Evolutionary conservation across 345 rosid species (phyloP).

Genomic region (Leavenworthia alabamica): DNA sequence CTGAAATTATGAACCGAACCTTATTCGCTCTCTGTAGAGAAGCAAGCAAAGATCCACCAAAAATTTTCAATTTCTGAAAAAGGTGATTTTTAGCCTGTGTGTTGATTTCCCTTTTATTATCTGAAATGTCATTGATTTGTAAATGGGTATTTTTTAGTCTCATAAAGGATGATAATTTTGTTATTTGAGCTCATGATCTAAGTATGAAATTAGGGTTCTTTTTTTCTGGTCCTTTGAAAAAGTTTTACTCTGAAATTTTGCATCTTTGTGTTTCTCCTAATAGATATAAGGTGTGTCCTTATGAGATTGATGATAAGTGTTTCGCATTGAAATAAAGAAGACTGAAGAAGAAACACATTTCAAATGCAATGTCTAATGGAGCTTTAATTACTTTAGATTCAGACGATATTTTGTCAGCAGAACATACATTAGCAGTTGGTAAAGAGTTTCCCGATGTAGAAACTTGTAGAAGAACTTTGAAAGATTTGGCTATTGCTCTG

Average conservation of each 20-base stretch:
- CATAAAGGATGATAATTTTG: not conserved
- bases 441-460: conserved; percentile 97
- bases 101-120: not conserved
- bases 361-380: conserved; percentile 43
- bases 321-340: conserved; percentile 6
- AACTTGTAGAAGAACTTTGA: conserved; percentile 89
- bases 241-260: not conserved
- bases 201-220: conserved; percentile 8
- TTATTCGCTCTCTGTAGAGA: not conserved
- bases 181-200: conserved; percentile 13
- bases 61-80: conserved; percentile 2
- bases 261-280: not conserved
- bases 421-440: conserved; percentile 58
- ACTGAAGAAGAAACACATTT: conserved; percentile 4
- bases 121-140: conserved; percentile 4
- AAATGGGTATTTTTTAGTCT: conserved; percentile 11
- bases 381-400: conserved; percentile 45
- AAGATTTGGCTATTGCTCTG: conserved; percentile 89
- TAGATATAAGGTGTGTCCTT: conserved; percentile 1
- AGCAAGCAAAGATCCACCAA: conserved; percentile 2
- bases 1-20: not conserved
- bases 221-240: not conserved
- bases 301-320: not conserved
- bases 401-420: conserved; percentile 29
- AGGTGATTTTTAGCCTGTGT: conserved; percentile 15